Evolutionary conservation across 1,284 basidiomycete species (phyloP).

Genomic region (Trichosporon asahii): DNA sequence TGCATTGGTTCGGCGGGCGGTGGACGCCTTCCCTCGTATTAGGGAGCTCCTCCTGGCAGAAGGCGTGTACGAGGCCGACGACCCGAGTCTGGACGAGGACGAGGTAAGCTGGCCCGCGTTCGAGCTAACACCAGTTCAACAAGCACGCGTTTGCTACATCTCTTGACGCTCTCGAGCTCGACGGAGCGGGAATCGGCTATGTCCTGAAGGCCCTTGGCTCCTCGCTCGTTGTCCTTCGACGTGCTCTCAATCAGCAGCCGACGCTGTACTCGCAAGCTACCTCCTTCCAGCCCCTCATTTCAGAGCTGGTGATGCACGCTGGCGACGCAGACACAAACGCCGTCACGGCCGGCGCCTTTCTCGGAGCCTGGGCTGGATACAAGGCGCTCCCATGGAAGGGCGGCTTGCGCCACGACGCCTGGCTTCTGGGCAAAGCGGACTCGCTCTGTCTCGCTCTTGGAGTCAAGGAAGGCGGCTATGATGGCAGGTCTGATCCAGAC

Average conservation of each 20-base stretch:
- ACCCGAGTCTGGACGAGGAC: constrained; percentile 7
- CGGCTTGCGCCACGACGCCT: constrained; percentile 12
- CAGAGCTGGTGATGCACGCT: constrained; percentile 14
- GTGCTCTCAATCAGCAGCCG: neutral
- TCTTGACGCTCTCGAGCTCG: constrained; percentile 16
- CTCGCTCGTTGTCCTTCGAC: constrained; percentile 10
- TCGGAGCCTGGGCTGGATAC: constrained; percentile 22
- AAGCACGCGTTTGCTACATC: neutral
- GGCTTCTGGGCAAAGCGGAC: constrained; percentile 17
- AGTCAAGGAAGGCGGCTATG: constrained; percentile 12
- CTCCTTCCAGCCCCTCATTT: constrained; percentile 20
- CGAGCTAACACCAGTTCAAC: constrained; percentile 12
- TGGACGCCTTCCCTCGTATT: neutral
- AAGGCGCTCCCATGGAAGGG: constrained; percentile 18
- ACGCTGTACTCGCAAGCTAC: neutral
- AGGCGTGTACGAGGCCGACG: constrained; percentile 1
- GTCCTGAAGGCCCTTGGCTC: constrained; percentile 21
- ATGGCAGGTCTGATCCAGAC: constrained; percentile 10
- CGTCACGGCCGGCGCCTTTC: constrained; percentile 19
- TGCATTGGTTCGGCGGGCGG: constrained; percentile 1
- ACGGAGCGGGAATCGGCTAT: constrained; percentile 21
- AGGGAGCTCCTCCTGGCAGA: neutral
- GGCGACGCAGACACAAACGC: constrained; percentile 27
- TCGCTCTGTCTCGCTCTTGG: constrained; percentile 9
- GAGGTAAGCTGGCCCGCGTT: constrained; percentile 9